These are phyloP conservation scores for Starmerella cellae DNA, from an alignment of 805 yeast genomes.

Conservation along the genomic window DNA sequence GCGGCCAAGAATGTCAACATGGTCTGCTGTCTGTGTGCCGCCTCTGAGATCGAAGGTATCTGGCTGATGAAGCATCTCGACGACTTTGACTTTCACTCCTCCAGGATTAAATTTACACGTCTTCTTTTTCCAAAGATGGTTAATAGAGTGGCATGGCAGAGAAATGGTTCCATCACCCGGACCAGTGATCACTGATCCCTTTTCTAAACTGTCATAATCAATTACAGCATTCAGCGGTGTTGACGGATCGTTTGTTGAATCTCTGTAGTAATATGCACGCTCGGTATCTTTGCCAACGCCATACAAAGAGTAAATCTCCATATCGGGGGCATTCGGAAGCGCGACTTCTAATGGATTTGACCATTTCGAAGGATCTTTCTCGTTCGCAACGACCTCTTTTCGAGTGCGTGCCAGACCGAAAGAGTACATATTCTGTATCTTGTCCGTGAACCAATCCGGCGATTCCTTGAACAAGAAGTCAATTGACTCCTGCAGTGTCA, in stretches of 20 bases:
- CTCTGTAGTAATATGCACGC: slow-evolving; percentile 75
- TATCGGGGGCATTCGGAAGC: slow-evolving; percentile 83
- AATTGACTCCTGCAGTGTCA: slow-evolving; percentile 56
- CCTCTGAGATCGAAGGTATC: slow-evolving; percentile 90
- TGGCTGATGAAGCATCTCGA: slow-evolving; percentile 88
- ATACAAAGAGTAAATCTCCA: slow-evolving; percentile 79
- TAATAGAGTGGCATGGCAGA: slow-evolving; percentile 70
- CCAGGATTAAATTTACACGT: slow-evolving; percentile 66
- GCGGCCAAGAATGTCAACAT: slow-evolving; percentile 89
- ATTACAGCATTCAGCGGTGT: slow-evolving; percentile 57
- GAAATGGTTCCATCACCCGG: slow-evolving; percentile 98
- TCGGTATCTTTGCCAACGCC: slow-evolving; percentile 98
- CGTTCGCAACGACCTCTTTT: slow-evolving; percentile 49
- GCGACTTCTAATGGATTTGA: slow-evolving; percentile 87
- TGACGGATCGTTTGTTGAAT: slow-evolving; percentile 41
- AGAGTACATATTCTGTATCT: slow-evolving; percentile 62
- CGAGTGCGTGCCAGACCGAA: slow-evolving; percentile 55
- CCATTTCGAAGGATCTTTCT: slow-evolving; percentile 72
- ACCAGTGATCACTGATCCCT: slow-evolving; percentile 53
- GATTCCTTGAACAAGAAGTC: slow-evolving; percentile 50
- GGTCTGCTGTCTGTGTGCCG: slow-evolving; percentile 95
- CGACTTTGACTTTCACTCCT: slow-evolving; percentile 53
- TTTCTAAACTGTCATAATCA: slow-evolving; percentile 43
- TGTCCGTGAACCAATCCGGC: slow-evolving; percentile 61
- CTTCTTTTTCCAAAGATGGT: slow-evolving; percentile 76